These are phyloP conservation scores for Calonectria naviculata DNA, from an alignment of 2,329 filamentous ascomycete genomes.

Conservation along the genomic window DNA sequence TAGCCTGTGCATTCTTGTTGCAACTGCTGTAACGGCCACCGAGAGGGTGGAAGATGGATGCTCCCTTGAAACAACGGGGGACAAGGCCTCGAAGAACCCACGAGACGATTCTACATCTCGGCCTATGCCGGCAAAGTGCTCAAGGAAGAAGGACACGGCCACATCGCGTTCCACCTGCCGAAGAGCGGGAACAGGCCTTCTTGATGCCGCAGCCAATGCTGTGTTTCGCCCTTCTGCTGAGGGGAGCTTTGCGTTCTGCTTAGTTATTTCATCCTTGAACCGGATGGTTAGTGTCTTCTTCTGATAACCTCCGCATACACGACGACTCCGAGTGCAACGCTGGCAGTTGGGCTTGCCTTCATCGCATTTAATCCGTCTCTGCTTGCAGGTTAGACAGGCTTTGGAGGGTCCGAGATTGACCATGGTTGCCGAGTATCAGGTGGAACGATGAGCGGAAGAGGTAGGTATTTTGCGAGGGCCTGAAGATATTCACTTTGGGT, in stretches of 20 bases:
- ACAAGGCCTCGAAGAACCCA: slow-evolving; percentile 24
- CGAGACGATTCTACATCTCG: slow-evolving; percentile 13
- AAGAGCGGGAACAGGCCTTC: background rate
- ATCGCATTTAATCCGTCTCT: slow-evolving; percentile 25
- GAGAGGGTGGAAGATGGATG: slow-evolving; percentile 10
- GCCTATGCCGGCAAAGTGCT: slow-evolving; percentile 11
- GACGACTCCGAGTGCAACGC: slow-evolving; percentile 8
- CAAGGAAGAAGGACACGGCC: slow-evolving; percentile 20
- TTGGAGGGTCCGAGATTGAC: slow-evolving; percentile 26
- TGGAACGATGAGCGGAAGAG: background rate
- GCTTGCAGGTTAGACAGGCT: slow-evolving; percentile 24
- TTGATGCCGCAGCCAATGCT: background rate
- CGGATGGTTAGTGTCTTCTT: slow-evolving; percentile 6
- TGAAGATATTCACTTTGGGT: background rate
- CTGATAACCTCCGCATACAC: slow-evolving; percentile 23
- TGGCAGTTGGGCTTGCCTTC: slow-evolving; percentile 24
- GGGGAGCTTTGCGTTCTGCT: background rate
- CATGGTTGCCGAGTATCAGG: background rate
- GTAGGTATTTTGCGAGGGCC: slow-evolving; percentile 8
- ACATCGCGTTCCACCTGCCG: slow-evolving; percentile 13
- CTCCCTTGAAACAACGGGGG: slow-evolving; percentile 14
- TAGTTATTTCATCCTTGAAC: slow-evolving; percentile 16
- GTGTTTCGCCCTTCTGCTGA: background rate
- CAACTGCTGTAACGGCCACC: slow-evolving; percentile 17
- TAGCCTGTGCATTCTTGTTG: slow-evolving; percentile 10